A percentile compares a stretch with the other conserved stretches of the same genome.
Evolutionary conservation across 495 filamentous ascomycete species (phyloP).

Genomic region (Oleoguttula mirabilis): DNA sequence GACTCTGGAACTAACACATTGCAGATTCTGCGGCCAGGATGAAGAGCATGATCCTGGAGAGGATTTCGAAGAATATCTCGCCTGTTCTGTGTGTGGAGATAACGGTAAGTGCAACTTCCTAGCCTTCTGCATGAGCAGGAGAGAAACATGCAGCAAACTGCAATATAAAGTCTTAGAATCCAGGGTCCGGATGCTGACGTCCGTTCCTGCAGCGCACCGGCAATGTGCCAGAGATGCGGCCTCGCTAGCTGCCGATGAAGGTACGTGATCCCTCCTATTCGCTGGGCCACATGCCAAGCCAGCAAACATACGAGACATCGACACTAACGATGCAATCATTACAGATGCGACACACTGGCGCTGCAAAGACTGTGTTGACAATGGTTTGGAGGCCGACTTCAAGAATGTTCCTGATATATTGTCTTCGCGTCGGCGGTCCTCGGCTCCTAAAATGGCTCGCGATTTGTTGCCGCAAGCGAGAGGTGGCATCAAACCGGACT

Average conservation of each 20-base stretch:
- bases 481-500: constrained; percentile 57
- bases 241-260: constrained; percentile 55
- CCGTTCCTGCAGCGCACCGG: constrained; percentile 59
- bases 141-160: constrained; percentile 1
- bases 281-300: constrained; percentile 11
- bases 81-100: constrained; percentile 71
- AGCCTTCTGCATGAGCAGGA: constrained; percentile 21
- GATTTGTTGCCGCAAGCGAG: constrained; percentile 67
- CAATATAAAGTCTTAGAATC: neutral
- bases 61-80: constrained; percentile 76
- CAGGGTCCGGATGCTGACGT: constrained; percentile 28
- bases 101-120: constrained; percentile 57
- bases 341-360: constrained; percentile 59
- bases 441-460: constrained; percentile 37
- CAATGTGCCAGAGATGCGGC: constrained; percentile 80
- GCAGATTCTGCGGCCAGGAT: constrained; percentile 63
- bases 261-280: constrained; percentile 34
- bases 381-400: constrained; percentile 43
- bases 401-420: constrained; percentile 24
- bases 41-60: constrained; percentile 78
- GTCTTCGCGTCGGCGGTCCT: constrained; percentile 29
- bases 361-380: constrained; percentile 62
- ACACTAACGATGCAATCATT: constrained; percentile 10
- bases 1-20: constrained; percentile 1
- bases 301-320: constrained; percentile 1